phyloP scores from a whole-genome alignment of 2,329 filamentous ascomycete genomes.

The Stenocarpella maydis region DNA sequence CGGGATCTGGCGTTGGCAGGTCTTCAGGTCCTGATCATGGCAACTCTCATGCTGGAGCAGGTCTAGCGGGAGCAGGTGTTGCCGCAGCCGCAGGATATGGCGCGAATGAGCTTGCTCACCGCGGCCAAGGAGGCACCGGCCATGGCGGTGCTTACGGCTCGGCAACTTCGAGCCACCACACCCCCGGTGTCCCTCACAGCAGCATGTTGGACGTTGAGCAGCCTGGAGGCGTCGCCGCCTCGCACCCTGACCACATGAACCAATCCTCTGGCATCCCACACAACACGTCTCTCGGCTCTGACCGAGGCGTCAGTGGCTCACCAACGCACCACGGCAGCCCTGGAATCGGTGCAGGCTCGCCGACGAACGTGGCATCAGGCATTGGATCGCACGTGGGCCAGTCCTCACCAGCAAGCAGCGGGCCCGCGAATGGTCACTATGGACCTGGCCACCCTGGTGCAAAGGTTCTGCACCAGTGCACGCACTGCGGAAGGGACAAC shows the following conservation, averaged over 20 bases:
- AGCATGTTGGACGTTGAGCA: slow-evolving; percentile 36
- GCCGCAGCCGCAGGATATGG: slow-evolving; percentile 25
- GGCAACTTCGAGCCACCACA: background rate
- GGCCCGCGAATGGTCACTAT: slow-evolving; percentile 31
- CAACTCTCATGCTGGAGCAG: background rate
- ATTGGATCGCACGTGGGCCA: background rate
- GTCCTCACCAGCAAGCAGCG: background rate
- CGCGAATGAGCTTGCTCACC: background rate
- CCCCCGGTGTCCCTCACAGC: slow-evolving; percentile 23
- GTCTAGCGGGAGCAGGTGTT: slow-evolving; percentile 10
- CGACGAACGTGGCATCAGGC: background rate
- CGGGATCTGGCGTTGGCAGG: background rate
- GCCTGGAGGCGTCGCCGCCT: background rate
- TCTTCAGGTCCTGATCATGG: background rate
- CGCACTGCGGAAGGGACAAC: slow-evolving; percentile 38
- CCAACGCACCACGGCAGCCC: background rate
- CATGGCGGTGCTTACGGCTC: slow-evolving; percentile 6
- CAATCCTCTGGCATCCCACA: slow-evolving; percentile 25
- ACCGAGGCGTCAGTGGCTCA: background rate
- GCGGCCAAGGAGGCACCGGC: slow-evolving; percentile 6
- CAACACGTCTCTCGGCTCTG: slow-evolving; percentile 34
- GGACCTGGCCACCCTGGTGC: slow-evolving; percentile 38
- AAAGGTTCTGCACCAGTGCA: slow-evolving; percentile 38
- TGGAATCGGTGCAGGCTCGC: background rate
- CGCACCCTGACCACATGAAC: background rate